These are phyloP conservation scores for Tilletia caries DNA, from an alignment of 1,284 basidiomycete species.

Conservation along the genomic window DNA sequence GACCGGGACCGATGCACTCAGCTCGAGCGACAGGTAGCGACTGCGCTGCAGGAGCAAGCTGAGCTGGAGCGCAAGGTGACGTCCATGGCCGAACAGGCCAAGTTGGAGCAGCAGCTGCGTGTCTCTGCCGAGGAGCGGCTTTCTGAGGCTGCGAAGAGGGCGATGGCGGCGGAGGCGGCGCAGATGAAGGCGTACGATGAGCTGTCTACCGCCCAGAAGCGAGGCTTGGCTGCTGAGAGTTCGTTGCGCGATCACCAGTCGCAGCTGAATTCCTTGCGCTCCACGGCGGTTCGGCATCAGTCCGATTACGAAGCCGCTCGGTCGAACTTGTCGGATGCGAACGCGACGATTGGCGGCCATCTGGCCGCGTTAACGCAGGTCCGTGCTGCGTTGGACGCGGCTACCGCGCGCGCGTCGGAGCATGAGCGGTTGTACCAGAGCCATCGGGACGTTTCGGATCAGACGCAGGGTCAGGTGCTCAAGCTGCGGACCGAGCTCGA, in stretches of 20 bases:
- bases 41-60: conserved; percentile 69
- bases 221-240: conserved; percentile 65
- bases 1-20: conserved; percentile 77
- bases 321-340: conserved; percentile 66
- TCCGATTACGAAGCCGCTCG: conserved; percentile 70
- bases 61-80: conserved; percentile 69
- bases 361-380: conserved; percentile 80
- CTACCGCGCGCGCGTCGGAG: conserved; percentile 74
- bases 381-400: conserved; percentile 70
- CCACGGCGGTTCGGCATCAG: conserved; percentile 72
- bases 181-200: conserved; percentile 69
- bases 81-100: conserved; percentile 56
- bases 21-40: conserved; percentile 74
- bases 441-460: conserved; percentile 41
- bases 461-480: conserved; percentile 62
- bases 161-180: conserved; percentile 75
- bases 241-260: conserved; percentile 76
- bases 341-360: conserved; percentile 68
- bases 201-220: conserved; percentile 71
- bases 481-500: conserved; percentile 77
- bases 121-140: conserved; percentile 77
- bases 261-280: conserved; percentile 70
- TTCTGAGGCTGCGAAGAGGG: conserved; percentile 73
- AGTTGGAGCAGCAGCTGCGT: conserved; percentile 61
- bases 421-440: conserved; percentile 67